phyloP scores from a whole-genome alignment of 352 stramenopile genomes.

The Pythium rhizo-oryzae region DNA sequence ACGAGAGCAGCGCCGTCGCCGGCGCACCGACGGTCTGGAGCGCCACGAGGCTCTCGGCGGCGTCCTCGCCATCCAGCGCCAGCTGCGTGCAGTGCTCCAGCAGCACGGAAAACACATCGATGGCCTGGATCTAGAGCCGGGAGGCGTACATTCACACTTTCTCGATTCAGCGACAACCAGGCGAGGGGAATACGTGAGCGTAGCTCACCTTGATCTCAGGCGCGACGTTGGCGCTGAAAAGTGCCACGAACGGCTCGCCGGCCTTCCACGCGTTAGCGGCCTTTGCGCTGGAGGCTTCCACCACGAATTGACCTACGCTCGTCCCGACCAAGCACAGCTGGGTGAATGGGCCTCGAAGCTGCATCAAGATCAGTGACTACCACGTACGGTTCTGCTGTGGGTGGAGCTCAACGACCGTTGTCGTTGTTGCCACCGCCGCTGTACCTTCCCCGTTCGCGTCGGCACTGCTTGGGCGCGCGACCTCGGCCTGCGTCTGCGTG shows the following conservation, averaged over 20 bases:
- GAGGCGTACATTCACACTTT: too few species aligned
- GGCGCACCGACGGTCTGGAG: constrained; percentile 44
- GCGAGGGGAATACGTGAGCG: too few species aligned
- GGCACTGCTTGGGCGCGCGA: not conserved
- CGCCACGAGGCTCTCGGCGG: not conserved
- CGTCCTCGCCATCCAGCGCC: not conserved
- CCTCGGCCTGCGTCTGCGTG: not conserved
- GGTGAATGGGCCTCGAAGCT: too few species aligned
- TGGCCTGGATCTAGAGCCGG: constrained; percentile 29
- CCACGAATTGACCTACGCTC: constrained; percentile 42
- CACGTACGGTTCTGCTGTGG: constrained; percentile 46
- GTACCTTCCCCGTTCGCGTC: not conserved
- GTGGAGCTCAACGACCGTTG: constrained; percentile 25
- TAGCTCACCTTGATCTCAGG: constrained; percentile 29
- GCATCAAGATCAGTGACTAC: too few species aligned
- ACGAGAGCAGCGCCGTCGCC: constrained; percentile 36
- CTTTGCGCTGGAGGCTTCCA: constrained; percentile 36
- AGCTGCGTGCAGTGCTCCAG: constrained; percentile 24
- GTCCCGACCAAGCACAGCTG: not conserved
- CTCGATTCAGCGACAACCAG: too few species aligned
- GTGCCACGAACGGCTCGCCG: constrained; percentile 44
- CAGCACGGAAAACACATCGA: constrained; percentile 32
- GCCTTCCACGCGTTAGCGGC: constrained; percentile 45
- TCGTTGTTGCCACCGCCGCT: not conserved
- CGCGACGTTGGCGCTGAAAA: constrained; percentile 31